These are phyloP conservation scores for Trichoderma atrobrunneum DNA, from an alignment of 2,329 filamentous ascomycete species.

Conservation along the genomic window DNA sequence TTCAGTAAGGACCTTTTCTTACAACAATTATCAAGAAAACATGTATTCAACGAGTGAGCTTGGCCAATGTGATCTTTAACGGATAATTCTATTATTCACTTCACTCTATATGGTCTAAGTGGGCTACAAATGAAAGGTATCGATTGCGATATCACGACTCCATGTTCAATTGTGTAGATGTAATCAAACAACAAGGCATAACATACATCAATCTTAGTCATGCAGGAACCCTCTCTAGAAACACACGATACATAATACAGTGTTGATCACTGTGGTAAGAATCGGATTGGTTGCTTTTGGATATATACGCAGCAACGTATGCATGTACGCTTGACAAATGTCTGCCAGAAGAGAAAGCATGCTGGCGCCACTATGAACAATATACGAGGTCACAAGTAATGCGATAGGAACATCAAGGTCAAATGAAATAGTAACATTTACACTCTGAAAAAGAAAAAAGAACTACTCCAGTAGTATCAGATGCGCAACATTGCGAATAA, in stretches of 20 bases:
- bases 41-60: neutral
- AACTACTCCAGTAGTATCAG: neutral
- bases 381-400: neutral
- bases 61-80: neutral
- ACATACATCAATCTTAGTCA: neutral
- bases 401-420: neutral
- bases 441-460: neutral
- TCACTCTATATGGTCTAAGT: neutral
- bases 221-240: neutral
- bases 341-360: too few species aligned
- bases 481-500: neutral
- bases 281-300: too few species aligned
- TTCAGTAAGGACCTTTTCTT: neutral
- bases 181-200: neutral
- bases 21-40: neutral
- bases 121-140: neutral
- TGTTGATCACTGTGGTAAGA: too few species aligned
- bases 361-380: too few species aligned
- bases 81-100: neutral
- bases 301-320: too few species aligned
- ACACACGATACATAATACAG: too few species aligned
- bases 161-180: neutral
- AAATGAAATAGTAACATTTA: neutral
- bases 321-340: too few species aligned
- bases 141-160: neutral